Evolutionary conservation across 805 yeast species (phyloP), one percentile per base, ranked within the genome.

Genomic region (Komagataella pastoris): DNA sequence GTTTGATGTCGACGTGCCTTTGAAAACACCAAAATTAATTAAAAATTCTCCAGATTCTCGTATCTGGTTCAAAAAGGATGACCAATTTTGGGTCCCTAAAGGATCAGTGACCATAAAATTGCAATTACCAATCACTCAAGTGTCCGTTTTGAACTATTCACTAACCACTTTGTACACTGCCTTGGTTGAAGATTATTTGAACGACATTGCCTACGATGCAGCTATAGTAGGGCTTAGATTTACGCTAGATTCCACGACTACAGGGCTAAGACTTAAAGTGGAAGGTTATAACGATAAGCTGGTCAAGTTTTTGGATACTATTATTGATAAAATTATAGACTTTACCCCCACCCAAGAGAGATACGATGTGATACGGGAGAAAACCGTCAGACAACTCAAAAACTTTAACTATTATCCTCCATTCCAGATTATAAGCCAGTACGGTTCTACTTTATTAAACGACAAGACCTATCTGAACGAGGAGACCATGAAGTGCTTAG

Each of bases 21-120:
- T 70, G 48, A 72, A 72, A 24, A 77, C 76, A 54, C 97, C 97
- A 1, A 70, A 70, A 44, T 69, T 88, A 46, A 67, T 93, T 52
- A 67, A 75, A 53, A 72, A 76, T 48, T 72, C 74, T 48, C 66
- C 74, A 12, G 72, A 72, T 49, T 65, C 73, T 44, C 82, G 81
- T 58, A 68, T 87, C 44, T 91, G 98, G 98, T 87, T 73, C 65
- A 91, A 91, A 64, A 84, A 84, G 58, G 96, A 91, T 68, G 96
- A 91, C 57, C 80, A 83, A 50, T 86, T 91, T 62, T 80, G 85
- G 72, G 85, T 87, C 17, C 99, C 98, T 49, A 86, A 90, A 67
- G 93, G 93, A 0, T 72, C 78, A 49, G 77, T 89, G 30, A 77
- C 78, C 45, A 63, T 88, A 51, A 71, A 77, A 46, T 73, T 91